Base-by-base conservation (phyloP, 768 basidiomycete genomes). In the Russula olivacea region DNA sequence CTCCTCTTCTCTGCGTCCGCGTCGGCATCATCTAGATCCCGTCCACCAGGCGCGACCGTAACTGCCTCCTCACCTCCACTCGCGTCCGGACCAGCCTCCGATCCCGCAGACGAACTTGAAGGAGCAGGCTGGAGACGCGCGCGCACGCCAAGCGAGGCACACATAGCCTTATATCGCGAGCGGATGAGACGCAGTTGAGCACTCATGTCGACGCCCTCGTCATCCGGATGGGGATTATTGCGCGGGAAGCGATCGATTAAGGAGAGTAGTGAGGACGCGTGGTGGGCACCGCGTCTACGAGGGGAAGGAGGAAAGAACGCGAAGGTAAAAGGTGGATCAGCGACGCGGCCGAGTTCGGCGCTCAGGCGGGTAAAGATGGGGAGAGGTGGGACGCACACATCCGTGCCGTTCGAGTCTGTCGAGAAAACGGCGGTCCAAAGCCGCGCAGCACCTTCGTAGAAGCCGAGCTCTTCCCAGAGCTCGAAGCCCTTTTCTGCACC, bases 401-500 rank as follows among this genome's bases (percentile, higher is more conserved):
- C 79, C 53, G 70, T 71, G 15, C 72, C 72, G 4, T 72, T 74
- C 59, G 79, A 77, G 57, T 74, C 74, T 23, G 74, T 68, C 30
- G 60, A 54, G 47, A 77, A 76, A 58, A 90, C 74, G 2, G 77
- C 77, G 63, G 76, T 73, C 91, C 91, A 97, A 59, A 85, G 81
- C 59, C 69, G 65, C 2, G 92, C 92, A 68, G 89, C 88, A 6
- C 94, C 96, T 69, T 95, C 83, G 72, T 95, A 95, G 69, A 87
- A 98, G 2, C 91, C 94, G 14, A 99, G 81, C 73, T 99, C 96
- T 73, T 98, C 95, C 93, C 94, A 98, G 75, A 97, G 86, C 74
- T 96, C 94, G 73, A 87, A 98, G 0, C 90, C 91, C 68, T 96
- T 94, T 68, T 93, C 88, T 59, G 86, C 81, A 2, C 94, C 96